Percentiles rank a stretch among this genome's conserved stretches.
These are phyloP conservation scores for Pichia manshurica DNA, from an alignment of 805 yeast species.

Conservation along the genomic window DNA sequence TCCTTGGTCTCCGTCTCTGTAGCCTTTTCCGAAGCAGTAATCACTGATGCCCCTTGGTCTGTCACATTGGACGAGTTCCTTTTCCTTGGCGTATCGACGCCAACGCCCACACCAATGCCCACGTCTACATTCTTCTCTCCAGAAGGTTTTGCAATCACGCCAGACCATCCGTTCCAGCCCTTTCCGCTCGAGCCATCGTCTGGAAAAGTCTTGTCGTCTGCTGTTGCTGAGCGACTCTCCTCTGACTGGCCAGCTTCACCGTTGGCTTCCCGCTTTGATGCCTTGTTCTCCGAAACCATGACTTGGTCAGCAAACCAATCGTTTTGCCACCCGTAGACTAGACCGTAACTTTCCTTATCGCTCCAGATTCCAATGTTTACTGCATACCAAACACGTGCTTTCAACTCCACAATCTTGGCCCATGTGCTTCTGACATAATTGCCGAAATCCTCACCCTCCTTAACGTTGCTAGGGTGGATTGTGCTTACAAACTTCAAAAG, in stretches of 20 bases:
- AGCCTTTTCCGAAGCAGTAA: neutral
- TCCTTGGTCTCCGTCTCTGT: neutral
- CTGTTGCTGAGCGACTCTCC: neutral
- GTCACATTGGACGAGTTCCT: neutral
- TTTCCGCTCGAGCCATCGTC: neutral
- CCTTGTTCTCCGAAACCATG: neutral
- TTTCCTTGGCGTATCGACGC: neutral
- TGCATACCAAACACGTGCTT: slow-evolving; percentile 78
- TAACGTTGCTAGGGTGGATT: slow-evolving; percentile 7
- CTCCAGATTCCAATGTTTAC: slow-evolving; percentile 73
- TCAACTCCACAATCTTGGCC: slow-evolving; percentile 55
- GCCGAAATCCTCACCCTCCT: neutral
- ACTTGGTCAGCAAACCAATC: slow-evolving; percentile 21
- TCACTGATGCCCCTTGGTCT: neutral
- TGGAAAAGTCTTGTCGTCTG: neutral
- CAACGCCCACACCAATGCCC: neutral
- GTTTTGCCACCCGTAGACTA: slow-evolving; percentile 32
- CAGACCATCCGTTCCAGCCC: slow-evolving; percentile 13
- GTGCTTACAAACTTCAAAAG: slow-evolving; percentile 57
- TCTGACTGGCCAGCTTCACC: neutral
- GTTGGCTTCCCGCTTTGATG: neutral
- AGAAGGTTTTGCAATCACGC: slow-evolving; percentile 1
- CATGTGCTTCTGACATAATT: slow-evolving; percentile 39
- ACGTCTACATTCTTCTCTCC: slow-evolving; percentile 2
- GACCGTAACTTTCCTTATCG: slow-evolving; percentile 25